Base-by-base conservation (phyloP, 2,329 filamentous ascomycete species). In the Calonectria crousiana region DNA sequence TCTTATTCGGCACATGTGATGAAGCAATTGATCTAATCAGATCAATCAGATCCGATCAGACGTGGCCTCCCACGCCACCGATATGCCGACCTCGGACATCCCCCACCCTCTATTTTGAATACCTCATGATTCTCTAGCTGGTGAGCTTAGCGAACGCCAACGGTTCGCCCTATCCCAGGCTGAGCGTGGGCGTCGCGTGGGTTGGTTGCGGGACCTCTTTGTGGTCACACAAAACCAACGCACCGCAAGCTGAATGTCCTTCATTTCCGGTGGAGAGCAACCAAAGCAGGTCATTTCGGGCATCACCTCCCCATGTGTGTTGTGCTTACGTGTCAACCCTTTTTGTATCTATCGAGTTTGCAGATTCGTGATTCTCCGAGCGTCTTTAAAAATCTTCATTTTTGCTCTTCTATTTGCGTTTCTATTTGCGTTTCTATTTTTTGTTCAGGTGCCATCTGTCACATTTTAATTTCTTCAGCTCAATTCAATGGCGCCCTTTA, bases 1-100 rank as follows among this genome's bases (percentile, higher is more conserved):
- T n/a, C n/a, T n/a, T n/a, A 52, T 81, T 34, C 32, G 26, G 8
- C 49, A 30, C 49, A 52, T 52, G 49, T 52, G 49, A 52, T 28
- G 49, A 14, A 28, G 5, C 10, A 4, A 30, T 30, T 30, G 49
- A 52, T 52, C 49, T 52, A 52, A 52, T 52, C 49, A 14, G 11
- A 52, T 52, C 49, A 52, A 52, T 52, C 23, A 30, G 49, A 52
- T 52, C 30, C 28, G 23, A 52, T 23, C 28, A 52, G 49, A 52
- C 10, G 16, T 30, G 3, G 49, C 49, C 23, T 52, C 49, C 49
- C 49, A 52, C 49, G 23, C 6, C 23, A 14, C 49, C 23, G 1
- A 52, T 52, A 9, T 52, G 28, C 49, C 49, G 49, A 52, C 49
- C 49, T 52, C 49, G 49, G 49, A 9, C 23, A 52, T 52, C 49